phyloP scores from a whole-genome alignment of 768 basidiomycete species.

The Pleurotus platypus region DNA sequence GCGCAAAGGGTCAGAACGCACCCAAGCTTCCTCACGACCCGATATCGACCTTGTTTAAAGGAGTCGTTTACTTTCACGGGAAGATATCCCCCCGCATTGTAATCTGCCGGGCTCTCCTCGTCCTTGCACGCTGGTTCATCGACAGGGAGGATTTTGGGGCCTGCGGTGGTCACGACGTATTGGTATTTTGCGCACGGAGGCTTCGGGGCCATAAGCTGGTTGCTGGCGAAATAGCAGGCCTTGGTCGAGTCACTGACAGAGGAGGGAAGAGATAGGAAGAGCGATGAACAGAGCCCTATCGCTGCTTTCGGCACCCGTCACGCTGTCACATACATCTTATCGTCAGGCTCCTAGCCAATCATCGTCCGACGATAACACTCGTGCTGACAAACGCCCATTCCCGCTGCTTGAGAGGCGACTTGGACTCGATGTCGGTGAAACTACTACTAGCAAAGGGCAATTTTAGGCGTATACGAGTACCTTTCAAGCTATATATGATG shows the following conservation, averaged over 20 bases:
- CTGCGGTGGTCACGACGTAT: slow-evolving; percentile 65
- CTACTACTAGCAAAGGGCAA: no score
- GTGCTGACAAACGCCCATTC: not conserved
- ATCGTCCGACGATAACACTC: slow-evolving; percentile 5
- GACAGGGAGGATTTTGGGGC: slow-evolving; percentile 70
- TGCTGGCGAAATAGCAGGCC: not conserved
- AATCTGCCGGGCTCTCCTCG: slow-evolving; percentile 82
- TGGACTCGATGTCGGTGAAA: no score
- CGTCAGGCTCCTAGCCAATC: slow-evolving; percentile 1
- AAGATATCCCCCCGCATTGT: slow-evolving; percentile 79
- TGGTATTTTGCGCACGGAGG: slow-evolving; percentile 68
- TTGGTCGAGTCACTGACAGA: not conserved
- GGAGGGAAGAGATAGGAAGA: slow-evolving; percentile 5
- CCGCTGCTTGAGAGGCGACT: no score
- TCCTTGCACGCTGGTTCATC: slow-evolving; percentile 65
- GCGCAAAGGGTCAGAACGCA: slow-evolving; percentile 25
- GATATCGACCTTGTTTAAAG: slow-evolving; percentile 84
- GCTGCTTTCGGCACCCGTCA: slow-evolving; percentile 2
- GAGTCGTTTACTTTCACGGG: slow-evolving; percentile 77
- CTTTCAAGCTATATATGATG: no score
- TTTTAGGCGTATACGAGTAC: no score
- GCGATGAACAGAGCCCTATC: not conserved
- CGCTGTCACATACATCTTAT: slow-evolving; percentile 7
- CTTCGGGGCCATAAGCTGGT: slow-evolving; percentile 56
- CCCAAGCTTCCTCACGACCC: slow-evolving; percentile 88